phyloP scores from a whole-genome alignment of 257 asterid genomes.

The Solanum bulbocastanum region DNA sequence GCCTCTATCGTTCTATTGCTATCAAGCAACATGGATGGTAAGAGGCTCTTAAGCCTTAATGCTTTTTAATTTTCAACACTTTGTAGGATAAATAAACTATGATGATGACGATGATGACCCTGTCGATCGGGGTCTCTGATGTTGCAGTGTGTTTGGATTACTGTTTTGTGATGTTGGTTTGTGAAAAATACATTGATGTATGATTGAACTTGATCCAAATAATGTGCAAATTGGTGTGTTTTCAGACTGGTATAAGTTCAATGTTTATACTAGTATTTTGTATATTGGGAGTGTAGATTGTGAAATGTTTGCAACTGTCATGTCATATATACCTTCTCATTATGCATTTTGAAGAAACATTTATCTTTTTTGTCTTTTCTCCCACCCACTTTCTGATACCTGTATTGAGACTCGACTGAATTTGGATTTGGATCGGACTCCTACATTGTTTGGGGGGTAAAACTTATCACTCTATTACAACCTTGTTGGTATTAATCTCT shows the following conservation, averaged over 20 bases:
- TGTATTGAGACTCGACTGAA: neutral
- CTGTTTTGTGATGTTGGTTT: neutral
- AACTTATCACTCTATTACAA: neutral
- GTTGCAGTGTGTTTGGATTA: neutral
- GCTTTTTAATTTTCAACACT: conserved; percentile 7
- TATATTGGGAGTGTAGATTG: neutral
- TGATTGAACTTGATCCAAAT: neutral
- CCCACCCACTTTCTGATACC: neutral
- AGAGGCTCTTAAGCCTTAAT: conserved; percentile 14
- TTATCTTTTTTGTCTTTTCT: neutral
- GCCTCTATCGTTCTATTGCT: conserved; percentile 2
- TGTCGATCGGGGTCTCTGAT: neutral
- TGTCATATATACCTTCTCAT: neutral
- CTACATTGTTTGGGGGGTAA: neutral
- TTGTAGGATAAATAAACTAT: neutral
- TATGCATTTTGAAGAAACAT: neutral
- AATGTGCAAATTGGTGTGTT: neutral
- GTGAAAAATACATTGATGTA: neutral
- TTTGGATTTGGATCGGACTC: neutral
- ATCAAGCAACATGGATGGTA: neutral
- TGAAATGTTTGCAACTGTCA: neutral
- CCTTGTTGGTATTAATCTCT: neutral
- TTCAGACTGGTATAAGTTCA: neutral
- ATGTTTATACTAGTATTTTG: neutral
- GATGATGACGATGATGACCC: neutral